phyloP scores from a whole-genome alignment of 2,329 filamentous ascomycete species.

The Magnaporthiopsis poae region DNA sequence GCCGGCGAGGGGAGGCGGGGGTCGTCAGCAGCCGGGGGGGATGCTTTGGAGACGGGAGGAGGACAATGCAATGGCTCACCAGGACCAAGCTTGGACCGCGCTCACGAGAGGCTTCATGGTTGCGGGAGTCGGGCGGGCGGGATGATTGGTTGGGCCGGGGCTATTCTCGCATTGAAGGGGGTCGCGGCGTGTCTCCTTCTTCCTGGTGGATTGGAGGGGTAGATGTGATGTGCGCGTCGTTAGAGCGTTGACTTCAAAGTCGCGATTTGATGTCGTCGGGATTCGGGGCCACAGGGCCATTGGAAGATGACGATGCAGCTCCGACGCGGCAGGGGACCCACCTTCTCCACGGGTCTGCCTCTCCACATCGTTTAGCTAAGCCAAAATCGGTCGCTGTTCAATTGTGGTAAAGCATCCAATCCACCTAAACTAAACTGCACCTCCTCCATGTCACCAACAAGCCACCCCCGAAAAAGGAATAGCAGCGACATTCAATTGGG shows the following conservation, averaged over 20 bases:
- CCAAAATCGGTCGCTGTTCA: not conserved
- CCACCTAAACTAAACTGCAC: too few relatives aligned
- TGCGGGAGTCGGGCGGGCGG: slow-evolving; percentile 14
- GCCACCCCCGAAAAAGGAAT: too few relatives aligned
- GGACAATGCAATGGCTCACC: slow-evolving; percentile 45
- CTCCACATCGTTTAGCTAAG: not conserved
- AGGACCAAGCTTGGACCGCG: slow-evolving; percentile 87
- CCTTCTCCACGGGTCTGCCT: not conserved
- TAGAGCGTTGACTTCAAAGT: not conserved
- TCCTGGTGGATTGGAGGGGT: too few relatives aligned
- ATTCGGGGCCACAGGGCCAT: not conserved
- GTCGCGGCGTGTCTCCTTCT: too few relatives aligned
- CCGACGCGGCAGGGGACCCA: not conserved
- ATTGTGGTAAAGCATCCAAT: too few relatives aligned
- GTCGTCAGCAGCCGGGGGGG: not conserved
- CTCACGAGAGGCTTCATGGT: slow-evolving; percentile 91
- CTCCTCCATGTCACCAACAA: not conserved
- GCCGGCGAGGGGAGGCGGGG: not conserved
- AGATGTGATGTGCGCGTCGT: too few relatives aligned
- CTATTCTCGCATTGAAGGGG: too few relatives aligned
- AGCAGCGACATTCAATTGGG: too few relatives aligned
- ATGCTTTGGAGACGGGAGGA: not conserved
- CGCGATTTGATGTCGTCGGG: not conserved
- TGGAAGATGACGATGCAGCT: not conserved
- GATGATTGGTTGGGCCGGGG: too few relatives aligned